Conservation (phyloP, 2,329 filamentous ascomycete species). For the Didymella pinodella region DNA sequence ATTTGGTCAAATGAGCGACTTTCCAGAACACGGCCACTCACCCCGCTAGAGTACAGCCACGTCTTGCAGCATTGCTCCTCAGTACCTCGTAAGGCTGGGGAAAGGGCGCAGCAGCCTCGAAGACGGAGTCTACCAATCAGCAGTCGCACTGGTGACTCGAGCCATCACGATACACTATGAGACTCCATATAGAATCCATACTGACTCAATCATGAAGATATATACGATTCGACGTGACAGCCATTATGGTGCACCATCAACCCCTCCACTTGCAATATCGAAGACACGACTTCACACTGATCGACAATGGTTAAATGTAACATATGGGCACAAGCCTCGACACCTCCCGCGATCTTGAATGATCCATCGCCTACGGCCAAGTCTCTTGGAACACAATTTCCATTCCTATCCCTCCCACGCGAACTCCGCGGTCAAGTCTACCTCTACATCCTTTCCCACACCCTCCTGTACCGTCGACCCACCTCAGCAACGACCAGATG, state of each 20-base stretch:
- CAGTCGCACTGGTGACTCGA: neutral
- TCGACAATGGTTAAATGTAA: neutral
- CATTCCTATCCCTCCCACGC: neutral
- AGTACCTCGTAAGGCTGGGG: neutral
- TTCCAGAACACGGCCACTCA: neutral
- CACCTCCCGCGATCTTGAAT: neutral
- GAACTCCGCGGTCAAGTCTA: neutral
- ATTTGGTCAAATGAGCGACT: neutral
- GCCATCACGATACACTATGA: neutral
- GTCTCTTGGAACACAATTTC: neutral
- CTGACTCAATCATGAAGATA: neutral
- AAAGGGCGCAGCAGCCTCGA: neutral
- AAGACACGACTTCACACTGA: neutral
- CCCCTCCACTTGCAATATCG: neutral
- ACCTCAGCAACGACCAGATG: neutral
- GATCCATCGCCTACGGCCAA: neutral
- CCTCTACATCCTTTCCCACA: neutral
- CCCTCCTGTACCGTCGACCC: neutral
- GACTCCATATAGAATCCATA: neutral
- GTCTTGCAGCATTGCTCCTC: neutral
- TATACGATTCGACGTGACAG: neutral
- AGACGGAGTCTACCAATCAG: neutral
- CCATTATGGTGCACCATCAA: neutral
- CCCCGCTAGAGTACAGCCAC: neutral
- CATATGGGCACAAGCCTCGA: neutral